These are phyloP conservation scores for Colletotrichum musicola DNA, from an alignment of 2,329 filamentous ascomycete genomes.

Conservation along the genomic window DNA sequence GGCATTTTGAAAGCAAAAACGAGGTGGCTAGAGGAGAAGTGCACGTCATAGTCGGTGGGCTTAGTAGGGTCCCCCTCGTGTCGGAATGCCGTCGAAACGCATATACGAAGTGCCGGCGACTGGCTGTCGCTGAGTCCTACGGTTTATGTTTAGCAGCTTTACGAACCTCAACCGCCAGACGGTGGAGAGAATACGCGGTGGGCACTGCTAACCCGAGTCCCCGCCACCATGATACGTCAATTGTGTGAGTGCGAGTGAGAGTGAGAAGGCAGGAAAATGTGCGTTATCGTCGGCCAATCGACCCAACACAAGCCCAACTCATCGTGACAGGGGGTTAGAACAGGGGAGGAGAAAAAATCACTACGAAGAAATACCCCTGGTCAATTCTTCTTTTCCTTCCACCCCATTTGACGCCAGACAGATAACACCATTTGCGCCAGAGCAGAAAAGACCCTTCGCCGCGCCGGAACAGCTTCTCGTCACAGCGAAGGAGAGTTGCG, in stretches of 20 bases:
- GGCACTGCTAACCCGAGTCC: no score
- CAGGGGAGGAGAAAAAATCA: no score
- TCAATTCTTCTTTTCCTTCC: no score
- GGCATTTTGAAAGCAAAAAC: no score
- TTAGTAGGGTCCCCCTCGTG: background rate
- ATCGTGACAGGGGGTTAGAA: constrained; percentile 18
- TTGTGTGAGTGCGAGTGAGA: background rate
- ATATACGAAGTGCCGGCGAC: constrained; percentile 26
- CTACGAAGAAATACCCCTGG: no score
- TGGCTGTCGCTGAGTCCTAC: constrained; percentile 14
- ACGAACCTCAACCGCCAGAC: background rate
- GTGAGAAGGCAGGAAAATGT: background rate
- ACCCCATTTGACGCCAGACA: no score
- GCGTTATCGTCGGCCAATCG: constrained; percentile 36
- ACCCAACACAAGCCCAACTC: constrained; percentile 19
- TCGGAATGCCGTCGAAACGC: constrained; percentile 35
- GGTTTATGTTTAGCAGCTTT: constrained; percentile 18
- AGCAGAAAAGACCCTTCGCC: background rate
- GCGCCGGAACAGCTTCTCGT: background rate
- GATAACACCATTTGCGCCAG: no score
- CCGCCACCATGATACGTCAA: no score
- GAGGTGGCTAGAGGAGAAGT: background rate
- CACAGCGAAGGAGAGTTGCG: background rate
- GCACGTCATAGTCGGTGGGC: constrained; percentile 28
- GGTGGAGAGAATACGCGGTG: background rate